Evolutionary conservation across 495 filamentous ascomycete species (phyloP).

Genomic region (Penicillium diatomitis): DNA sequence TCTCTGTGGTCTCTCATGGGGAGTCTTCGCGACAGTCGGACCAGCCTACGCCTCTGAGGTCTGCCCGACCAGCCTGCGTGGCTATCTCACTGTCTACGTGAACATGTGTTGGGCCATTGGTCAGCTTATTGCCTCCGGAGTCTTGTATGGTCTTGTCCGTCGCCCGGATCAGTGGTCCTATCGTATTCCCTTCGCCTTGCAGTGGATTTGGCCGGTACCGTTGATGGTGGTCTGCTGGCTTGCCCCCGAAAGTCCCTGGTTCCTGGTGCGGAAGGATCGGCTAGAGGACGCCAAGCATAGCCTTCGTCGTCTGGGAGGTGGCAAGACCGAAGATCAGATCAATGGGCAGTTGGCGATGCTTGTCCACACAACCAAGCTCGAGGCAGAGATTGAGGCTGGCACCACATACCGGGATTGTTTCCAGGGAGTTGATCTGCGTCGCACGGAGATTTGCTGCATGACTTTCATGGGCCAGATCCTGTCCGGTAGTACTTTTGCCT

Average conservation of each 20-base stretch:
- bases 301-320: slow-evolving; percentile 30
- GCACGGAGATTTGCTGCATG: slow-evolving; percentile 63
- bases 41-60: slow-evolving; percentile 58
- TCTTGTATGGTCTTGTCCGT: slow-evolving; percentile 42
- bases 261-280: slow-evolving; percentile 48
- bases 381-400: slow-evolving; percentile 47
- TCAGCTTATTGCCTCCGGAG: slow-evolving; percentile 47
- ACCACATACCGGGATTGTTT: slow-evolving; percentile 60
- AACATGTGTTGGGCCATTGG: slow-evolving; percentile 63
- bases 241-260: slow-evolving; percentile 58
- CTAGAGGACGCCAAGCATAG: slow-evolving; percentile 35
- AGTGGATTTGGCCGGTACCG: slow-evolving; percentile 59
- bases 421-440: slow-evolving; percentile 55
- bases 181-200: slow-evolving; percentile 49
- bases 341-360: slow-evolving; percentile 47
- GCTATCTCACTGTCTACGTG: slow-evolving; percentile 48
- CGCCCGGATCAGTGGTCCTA: slow-evolving; percentile 33
- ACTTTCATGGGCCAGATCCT: slow-evolving; percentile 67
- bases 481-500: slow-evolving; percentile 60
- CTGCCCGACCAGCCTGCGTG: slow-evolving; percentile 47
- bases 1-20: slow-evolving; percentile 41
- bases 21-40: slow-evolving; percentile 46
- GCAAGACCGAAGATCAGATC: slow-evolving; percentile 41
- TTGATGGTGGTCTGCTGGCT: slow-evolving; percentile 47
- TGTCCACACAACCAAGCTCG: slow-evolving; percentile 51